These are phyloP conservation scores for Fusarium beomiforme DNA, from an alignment of 2,329 filamentous ascomycete genomes.

Conservation along the genomic window DNA sequence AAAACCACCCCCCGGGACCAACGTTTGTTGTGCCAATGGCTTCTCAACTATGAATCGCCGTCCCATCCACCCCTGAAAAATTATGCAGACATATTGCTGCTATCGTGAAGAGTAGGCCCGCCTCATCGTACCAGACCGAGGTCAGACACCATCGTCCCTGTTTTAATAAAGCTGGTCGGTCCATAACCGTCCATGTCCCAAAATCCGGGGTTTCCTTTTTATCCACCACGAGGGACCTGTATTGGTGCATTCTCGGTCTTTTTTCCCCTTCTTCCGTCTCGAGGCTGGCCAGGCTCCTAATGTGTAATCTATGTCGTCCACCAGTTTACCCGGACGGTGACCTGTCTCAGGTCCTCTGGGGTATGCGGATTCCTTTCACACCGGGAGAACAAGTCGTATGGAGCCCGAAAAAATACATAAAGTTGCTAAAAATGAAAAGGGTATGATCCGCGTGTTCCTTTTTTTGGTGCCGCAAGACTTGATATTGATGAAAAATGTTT, in stretches of 20 bases:
- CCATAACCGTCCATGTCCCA: constrained; percentile 31
- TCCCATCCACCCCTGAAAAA: constrained; percentile 41
- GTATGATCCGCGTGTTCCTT: constrained; percentile 53
- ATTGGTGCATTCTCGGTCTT: constrained; percentile 49
- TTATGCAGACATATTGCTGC: constrained; percentile 45
- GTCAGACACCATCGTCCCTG: constrained; percentile 39
- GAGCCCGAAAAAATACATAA: constrained; percentile 40
- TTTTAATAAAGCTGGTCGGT: constrained; percentile 28
- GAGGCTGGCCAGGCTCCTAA: constrained; percentile 43
- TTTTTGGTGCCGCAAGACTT: constrained; percentile 54
- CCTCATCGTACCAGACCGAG: constrained; percentile 45
- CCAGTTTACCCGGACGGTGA: constrained; percentile 39
- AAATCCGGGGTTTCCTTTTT: constrained; percentile 41
- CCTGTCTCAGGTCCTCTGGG: constrained; percentile 30
- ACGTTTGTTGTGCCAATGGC: constrained; percentile 19
- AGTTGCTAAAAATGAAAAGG: constrained; percentile 43
- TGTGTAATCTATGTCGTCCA: constrained; percentile 44
- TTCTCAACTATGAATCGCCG: constrained; percentile 16
- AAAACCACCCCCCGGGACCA: constrained; percentile 37
- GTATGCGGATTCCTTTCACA: constrained; percentile 24
- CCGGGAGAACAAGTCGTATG: constrained; percentile 38
- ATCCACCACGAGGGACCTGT: constrained; percentile 40
- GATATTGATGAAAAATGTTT: constrained; percentile 48
- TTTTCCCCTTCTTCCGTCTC: constrained; percentile 40
- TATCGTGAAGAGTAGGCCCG: constrained; percentile 42